Evolutionary conservation across 2,329 filamentous ascomycete species (phyloP).

Genomic region (Aspergillus carbonarius): DNA sequence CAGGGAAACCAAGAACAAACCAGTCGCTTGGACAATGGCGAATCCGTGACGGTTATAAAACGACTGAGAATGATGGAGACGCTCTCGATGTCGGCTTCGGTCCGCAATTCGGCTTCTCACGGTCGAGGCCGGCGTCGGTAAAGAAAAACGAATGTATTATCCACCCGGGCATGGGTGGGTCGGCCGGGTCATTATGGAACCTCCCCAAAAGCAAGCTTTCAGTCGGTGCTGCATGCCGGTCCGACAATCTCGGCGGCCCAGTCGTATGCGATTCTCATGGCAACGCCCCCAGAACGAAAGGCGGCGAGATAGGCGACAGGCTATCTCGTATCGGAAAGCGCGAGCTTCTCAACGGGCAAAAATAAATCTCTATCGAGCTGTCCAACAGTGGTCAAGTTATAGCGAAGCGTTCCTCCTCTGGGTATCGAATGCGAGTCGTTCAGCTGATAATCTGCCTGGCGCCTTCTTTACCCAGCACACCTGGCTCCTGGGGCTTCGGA

Average conservation of each 20-base stretch:
- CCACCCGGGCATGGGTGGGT: background rate
- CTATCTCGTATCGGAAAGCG: background rate
- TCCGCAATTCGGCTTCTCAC: background rate
- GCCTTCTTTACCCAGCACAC: conserved; percentile 92
- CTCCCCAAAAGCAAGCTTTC: background rate
- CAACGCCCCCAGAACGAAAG: background rate
- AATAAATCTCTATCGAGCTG: background rate
- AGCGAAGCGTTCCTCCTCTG: background rate
- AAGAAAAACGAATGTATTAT: background rate
- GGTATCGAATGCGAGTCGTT: background rate
- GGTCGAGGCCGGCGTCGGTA: background rate
- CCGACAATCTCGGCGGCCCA: background rate
- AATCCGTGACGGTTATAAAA: background rate
- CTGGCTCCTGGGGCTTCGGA: conserved; percentile 90
- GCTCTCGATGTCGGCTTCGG: background rate
- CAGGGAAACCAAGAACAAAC: conserved; percentile 14
- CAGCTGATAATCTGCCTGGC: conserved; percentile 77
- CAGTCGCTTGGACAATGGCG: background rate
- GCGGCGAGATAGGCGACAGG: background rate
- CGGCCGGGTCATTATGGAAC: background rate
- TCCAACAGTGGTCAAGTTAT: conserved; percentile 2
- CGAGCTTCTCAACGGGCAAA: background rate
- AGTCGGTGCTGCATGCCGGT: background rate
- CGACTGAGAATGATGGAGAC: background rate
- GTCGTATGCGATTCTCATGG: background rate